Evolutionary conservation across 352 stramenopile genomes (phyloP).

Genomic region (Thalassiosira livingstoniorum): DNA sequence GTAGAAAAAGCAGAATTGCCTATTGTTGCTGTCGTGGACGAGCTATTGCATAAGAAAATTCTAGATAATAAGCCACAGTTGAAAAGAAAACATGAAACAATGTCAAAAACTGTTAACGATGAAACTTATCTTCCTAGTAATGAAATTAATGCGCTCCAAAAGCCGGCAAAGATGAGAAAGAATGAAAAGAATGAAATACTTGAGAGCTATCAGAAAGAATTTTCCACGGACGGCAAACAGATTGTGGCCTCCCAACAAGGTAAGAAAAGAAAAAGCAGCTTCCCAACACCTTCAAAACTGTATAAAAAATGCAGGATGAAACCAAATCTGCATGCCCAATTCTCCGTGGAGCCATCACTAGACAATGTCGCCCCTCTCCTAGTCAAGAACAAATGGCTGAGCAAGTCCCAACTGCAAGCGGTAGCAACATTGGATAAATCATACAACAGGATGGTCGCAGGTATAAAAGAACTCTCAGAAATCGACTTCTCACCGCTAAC

Average conservation of each 20-base stretch:
- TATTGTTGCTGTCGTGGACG: neutral
- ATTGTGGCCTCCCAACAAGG: neutral
- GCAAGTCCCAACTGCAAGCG: neutral
- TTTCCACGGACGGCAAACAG: neutral
- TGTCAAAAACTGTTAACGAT: neutral
- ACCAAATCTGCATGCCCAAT: neutral
- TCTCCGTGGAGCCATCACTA: neutral
- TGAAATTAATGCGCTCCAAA: neutral
- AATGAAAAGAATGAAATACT: neutral
- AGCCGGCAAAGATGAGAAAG: neutral
- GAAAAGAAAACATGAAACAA: too few relatives aligned
- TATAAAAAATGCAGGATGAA: neutral
- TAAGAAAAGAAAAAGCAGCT: neutral
- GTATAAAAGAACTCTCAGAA: neutral
- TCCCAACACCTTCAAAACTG: neutral
- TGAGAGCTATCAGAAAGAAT: neutral
- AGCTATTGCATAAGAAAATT: neutral
- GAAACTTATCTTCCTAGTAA: neutral
- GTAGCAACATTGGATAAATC: neutral
- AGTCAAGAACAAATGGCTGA: neutral
- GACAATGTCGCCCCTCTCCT: neutral
- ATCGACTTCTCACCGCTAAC: constrained; percentile 20
- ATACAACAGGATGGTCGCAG: neutral
- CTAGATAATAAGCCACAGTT: neutral
- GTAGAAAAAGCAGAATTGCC: neutral